These are phyloP conservation scores for Xylaria curta DNA, from an alignment of 495 filamentous ascomycete species.

Conservation along the genomic window DNA sequence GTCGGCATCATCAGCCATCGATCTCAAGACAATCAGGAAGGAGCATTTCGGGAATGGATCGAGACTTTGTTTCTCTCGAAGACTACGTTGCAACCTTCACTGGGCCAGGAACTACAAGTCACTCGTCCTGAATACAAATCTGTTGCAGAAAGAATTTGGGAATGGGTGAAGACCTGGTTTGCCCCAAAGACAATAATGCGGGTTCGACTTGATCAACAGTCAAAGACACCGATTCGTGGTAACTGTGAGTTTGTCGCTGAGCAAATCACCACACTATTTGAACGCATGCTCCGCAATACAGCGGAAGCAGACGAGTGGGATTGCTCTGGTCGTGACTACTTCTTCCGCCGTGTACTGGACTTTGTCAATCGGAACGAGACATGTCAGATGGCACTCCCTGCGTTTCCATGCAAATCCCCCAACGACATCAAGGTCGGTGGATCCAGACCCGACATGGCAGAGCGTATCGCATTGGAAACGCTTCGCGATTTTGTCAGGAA, in stretches of 20 bases:
- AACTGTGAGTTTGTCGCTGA: conserved; percentile 22
- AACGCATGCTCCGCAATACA: conserved; percentile 34
- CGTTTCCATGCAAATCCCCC: conserved; percentile 46
- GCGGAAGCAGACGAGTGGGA: conserved; percentile 34
- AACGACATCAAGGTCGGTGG: conserved; percentile 40
- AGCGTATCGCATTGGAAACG: conserved; percentile 39
- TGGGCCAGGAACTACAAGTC: neutral
- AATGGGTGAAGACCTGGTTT: conserved; percentile 1
- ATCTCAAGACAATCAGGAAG: neutral
- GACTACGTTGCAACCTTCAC: neutral
- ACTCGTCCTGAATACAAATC: neutral
- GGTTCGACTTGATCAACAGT: neutral
- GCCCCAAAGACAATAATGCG: neutral
- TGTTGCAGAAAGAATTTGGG: neutral
- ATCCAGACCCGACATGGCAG: conserved; percentile 38
- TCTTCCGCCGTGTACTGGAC: conserved; percentile 32
- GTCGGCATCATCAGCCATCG: neutral
- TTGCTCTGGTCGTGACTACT: conserved; percentile 30
- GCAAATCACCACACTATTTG: conserved; percentile 34
- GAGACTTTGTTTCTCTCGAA: conserved; percentile 11
- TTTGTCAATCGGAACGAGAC: conserved; percentile 38
- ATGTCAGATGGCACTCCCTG: conserved; percentile 35
- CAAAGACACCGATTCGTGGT: neutral
- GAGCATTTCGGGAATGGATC: conserved; percentile 3
- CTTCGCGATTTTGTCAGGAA: conserved; percentile 41